Percentiles rank a stretch among this genome's conserved stretches.
Conservation (phyloP, 169 alveolate genomes). For the Perkinsus chesapeaki region DNA sequence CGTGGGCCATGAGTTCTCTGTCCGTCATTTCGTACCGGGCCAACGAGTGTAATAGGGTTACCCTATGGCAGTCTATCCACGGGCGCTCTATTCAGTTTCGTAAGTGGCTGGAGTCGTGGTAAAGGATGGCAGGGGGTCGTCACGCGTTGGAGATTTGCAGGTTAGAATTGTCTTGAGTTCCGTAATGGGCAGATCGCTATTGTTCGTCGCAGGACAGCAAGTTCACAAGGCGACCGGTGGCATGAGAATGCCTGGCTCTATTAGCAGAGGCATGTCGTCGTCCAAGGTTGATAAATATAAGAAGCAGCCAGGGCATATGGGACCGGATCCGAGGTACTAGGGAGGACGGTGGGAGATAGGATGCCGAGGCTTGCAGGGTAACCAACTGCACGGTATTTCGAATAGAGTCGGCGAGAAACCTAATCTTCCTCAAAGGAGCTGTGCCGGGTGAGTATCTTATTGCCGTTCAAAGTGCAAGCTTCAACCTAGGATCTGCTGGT, state of each 20-base stretch:
- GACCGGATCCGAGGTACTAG: constrained; percentile 53
- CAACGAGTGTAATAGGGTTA: constrained; percentile 45
- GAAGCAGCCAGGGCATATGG: constrained; percentile 75
- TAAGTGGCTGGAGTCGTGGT: constrained; percentile 63
- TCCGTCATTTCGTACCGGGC: constrained; percentile 73
- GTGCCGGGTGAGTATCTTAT: constrained; percentile 22
- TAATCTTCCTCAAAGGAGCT: constrained; percentile 62
- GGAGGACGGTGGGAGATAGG: background rate
- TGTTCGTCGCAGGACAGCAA: constrained; percentile 19
- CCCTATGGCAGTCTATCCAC: background rate
- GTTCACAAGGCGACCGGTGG: constrained; percentile 67
- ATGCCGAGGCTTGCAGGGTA: constrained; percentile 24
- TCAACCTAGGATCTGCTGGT: background rate
- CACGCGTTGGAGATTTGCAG: constrained; percentile 71
- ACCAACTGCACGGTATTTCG: constrained; percentile 65
- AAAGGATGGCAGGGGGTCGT: constrained; percentile 75
- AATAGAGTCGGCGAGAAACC: constrained; percentile 59
- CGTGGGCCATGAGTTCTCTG: constrained; percentile 64
- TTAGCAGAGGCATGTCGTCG: constrained; percentile 58
- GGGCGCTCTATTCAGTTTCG: constrained; percentile 23
- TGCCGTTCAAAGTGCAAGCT: background rate
- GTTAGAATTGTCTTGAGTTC: constrained; percentile 20
- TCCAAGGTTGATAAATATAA: constrained; percentile 62
- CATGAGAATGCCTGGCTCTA: constrained; percentile 73
- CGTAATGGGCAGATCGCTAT: constrained; percentile 9